Conservation (phyloP, 1,284 basidiomycete genomes). For the Puccinia coronata region DNA sequence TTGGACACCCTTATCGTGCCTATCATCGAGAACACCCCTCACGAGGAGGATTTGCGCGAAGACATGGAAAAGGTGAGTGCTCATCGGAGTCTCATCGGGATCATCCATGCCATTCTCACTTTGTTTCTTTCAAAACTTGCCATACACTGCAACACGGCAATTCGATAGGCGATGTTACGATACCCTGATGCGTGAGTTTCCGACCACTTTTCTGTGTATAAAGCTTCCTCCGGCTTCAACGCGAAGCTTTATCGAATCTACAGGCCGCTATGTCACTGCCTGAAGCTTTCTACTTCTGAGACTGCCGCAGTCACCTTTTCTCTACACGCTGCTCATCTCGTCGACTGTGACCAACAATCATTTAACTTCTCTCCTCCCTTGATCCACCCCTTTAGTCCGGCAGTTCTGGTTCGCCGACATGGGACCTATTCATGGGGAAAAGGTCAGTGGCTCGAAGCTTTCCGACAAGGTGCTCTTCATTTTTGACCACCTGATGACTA, state of each 20-base stretch:
- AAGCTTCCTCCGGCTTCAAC: neutral
- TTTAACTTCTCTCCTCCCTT: neutral
- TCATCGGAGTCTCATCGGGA: neutral
- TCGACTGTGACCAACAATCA: neutral
- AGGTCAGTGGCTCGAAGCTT: constrained; percentile 55
- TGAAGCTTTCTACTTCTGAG: neutral
- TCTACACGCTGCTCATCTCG: neutral
- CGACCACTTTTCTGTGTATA: neutral
- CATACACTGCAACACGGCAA: no score
- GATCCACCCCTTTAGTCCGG: constrained; percentile 60
- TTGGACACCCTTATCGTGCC: constrained; percentile 80
- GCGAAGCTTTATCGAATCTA: neutral
- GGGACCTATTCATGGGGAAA: constrained; percentile 81
- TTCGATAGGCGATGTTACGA: constrained; percentile 68
- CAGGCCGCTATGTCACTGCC: neutral
- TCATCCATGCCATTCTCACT: neutral
- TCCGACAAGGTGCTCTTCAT: no score
- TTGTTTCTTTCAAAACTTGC: neutral
- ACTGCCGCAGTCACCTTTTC: neutral
- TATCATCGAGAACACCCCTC: constrained; percentile 83
- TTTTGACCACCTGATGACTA: constrained; percentile 1
- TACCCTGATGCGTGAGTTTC: constrained; percentile 68
- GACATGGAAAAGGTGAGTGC: constrained; percentile 69
- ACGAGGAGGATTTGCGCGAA: constrained; percentile 80
- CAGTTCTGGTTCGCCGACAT: constrained; percentile 75